Conservation (phyloP, 352 stramenopile species). For the Globisporangium rhizosaccharum region DNA sequence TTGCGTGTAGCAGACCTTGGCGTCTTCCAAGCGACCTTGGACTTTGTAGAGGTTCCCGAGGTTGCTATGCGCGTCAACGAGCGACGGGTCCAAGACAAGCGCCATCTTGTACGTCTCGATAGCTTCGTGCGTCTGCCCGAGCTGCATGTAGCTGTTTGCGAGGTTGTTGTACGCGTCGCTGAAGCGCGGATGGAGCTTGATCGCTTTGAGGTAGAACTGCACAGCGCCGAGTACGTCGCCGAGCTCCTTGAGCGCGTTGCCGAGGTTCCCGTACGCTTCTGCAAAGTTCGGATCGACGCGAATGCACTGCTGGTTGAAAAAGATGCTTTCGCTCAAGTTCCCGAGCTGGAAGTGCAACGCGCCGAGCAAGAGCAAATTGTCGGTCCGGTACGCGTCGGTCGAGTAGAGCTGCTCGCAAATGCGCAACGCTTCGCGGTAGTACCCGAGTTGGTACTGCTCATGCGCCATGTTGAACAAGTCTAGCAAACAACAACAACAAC, state of each 20-base stretch:
- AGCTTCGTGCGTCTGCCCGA: constrained; percentile 84
- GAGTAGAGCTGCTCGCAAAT: constrained; percentile 89
- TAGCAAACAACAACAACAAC: constrained; percentile 6
- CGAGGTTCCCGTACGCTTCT: constrained; percentile 92
- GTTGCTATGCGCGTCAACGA: constrained; percentile 93
- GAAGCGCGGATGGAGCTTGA: constrained; percentile 90
- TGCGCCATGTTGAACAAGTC: constrained; percentile 77
- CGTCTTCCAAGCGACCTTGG: constrained; percentile 78
- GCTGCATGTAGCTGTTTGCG: constrained; percentile 89
- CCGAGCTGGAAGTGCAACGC: constrained; percentile 92
- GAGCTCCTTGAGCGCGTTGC: constrained; percentile 93
- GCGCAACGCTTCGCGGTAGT: constrained; percentile 80
- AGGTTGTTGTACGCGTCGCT: constrained; percentile 92
- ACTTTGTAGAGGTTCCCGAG: constrained; percentile 93
- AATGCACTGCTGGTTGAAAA: constrained; percentile 95
- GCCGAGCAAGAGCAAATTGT: constrained; percentile 91
- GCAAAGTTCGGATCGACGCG: constrained; percentile 89
- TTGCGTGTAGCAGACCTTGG: constrained; percentile 88
- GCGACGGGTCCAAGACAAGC: constrained; percentile 77
- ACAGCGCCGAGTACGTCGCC: constrained; percentile 86
- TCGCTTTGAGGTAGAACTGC: constrained; percentile 92
- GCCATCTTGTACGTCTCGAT: constrained; percentile 94
- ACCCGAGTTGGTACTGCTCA: constrained; percentile 83
- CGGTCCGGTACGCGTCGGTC: constrained; percentile 77
- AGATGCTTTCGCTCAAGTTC: constrained; percentile 90